These are phyloP conservation scores for rapeseed (Brassica napus) DNA, from an alignment of 345 rosid species.

Conservation along the genomic window DNA sequence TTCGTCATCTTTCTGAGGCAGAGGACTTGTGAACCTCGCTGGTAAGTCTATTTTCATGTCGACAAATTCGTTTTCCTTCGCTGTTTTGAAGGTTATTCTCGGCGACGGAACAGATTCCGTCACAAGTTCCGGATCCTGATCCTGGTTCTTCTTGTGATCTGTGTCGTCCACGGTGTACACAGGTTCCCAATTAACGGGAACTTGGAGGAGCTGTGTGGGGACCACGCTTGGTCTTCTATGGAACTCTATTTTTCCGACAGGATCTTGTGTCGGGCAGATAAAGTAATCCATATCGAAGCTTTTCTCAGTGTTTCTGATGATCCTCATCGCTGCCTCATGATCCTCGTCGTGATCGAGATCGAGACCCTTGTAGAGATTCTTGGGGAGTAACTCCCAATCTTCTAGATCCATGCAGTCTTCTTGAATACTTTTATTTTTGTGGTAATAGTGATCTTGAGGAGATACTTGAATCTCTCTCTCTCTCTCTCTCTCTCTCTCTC, in stretches of 20 bases:
- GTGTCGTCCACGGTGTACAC: constrained; percentile 31
- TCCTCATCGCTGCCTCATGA: constrained; percentile 23
- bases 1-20: constrained; percentile 17
- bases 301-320: constrained; percentile 38
- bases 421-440: neutral
- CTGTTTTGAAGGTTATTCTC: constrained; percentile 86
- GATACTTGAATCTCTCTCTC: neutral
- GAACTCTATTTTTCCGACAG: constrained; percentile 33
- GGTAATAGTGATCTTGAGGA: neutral
- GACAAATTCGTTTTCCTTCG: constrained; percentile 85
- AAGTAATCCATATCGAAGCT: constrained; percentile 63
- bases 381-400: constrained; percentile 90
- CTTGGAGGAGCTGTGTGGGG: constrained; percentile 55
- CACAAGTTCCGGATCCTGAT: constrained; percentile 34
- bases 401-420: constrained; percentile 64
- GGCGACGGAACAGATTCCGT: constrained; percentile 49
- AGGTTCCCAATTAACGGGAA: constrained; percentile 65
- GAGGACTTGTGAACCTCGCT: constrained; percentile 18
- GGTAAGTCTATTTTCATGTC: constrained; percentile 95
- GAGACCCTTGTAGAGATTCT: constrained; percentile 43
- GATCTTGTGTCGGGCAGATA: constrained; percentile 54
- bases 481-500: no score
- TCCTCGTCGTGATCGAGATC: constrained; percentile 45
- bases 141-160: constrained; percentile 39
- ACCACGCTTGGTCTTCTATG: constrained; percentile 39